Base-by-base conservation (phyloP, 768 basidiomycete genomes). In the Agrocybe praecox region DNA sequence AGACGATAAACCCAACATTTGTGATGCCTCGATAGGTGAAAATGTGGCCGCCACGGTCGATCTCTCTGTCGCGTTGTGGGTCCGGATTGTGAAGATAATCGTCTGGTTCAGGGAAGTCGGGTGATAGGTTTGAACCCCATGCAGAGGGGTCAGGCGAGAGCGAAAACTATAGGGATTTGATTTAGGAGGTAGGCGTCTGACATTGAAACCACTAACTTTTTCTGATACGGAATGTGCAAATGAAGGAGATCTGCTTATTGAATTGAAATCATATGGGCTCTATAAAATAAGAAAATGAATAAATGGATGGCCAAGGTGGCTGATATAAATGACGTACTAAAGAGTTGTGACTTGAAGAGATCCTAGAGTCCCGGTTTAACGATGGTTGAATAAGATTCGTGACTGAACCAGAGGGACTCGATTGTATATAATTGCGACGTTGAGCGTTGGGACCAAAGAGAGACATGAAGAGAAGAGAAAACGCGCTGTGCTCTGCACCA, bases 71-170 rank as follows among this genome's bases (percentile, higher is more conserved):
- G 29, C 87, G 78, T 33, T 78, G 78, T 11, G 87, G 86, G 65
- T 89, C 87, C 2, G 88, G 87, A 62, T 88, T 87, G 67, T 90
- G 88, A n/a, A 90, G 79, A 53, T 80, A 80, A 68, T 90, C 88
- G 58, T 90, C 88, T 15, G 81, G 73, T 67, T 90, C 88, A 4
- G 76, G 68, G 52, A 80, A 73, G 58, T 77, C 78, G 36, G 79
- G 79, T 7, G 83, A 84, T 56, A 89, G 72, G 61, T 88, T 82
- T 32, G 87, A 81, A 1, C 88, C 88, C 90, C 90, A 92, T 0
- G 78, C 82, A 14, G 79, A 72, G 2, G 90, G 90, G 70, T 91
- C 89, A 1, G 89, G 82, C 6, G 88, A 84, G 19, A 91, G 81
- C 15, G 88, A 89, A 65, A 83, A 91, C 89, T 92, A 45, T 9